These are phyloP conservation scores for Xylaria sp. DNA, from an alignment of 2,329 filamentous ascomycete species.

Conservation along the genomic window DNA sequence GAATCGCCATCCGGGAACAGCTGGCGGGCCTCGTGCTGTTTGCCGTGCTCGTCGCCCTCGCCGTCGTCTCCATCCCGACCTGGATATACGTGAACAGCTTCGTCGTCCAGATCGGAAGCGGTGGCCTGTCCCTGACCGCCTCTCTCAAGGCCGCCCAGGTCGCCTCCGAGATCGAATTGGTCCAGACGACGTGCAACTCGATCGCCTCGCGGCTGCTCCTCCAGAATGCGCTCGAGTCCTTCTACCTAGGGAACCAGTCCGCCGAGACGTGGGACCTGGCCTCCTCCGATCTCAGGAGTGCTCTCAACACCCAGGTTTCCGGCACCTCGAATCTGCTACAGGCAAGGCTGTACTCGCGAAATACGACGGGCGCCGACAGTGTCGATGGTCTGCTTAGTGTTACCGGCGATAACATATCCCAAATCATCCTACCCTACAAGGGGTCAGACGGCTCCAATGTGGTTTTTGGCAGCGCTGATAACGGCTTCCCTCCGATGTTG, in stretches of 20 bases:
- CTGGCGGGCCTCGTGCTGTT: constrained; percentile 78
- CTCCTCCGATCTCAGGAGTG: constrained; percentile 67
- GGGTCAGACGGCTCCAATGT: constrained; percentile 60
- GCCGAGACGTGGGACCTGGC: constrained; percentile 63
- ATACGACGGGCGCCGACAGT: constrained; percentile 55
- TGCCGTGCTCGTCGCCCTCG: constrained; percentile 72
- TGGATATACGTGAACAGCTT: constrained; percentile 62
- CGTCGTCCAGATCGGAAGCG: constrained; percentile 55
- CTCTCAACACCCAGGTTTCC: constrained; percentile 63
- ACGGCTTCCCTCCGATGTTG: constrained; percentile 72
- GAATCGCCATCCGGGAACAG: constrained; percentile 86
- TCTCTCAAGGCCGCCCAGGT: constrained; percentile 86
- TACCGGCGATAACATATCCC: constrained; percentile 53
- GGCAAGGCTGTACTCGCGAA: constrained; percentile 71
- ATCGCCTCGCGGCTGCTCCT: constrained; percentile 69
- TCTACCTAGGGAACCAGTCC: constrained; percentile 59
- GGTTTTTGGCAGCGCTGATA: constrained; percentile 61
- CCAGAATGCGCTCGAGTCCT: constrained; percentile 55
- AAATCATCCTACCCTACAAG: constrained; percentile 64
- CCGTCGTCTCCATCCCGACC: constrained; percentile 79
- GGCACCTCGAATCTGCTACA: constrained; percentile 63
- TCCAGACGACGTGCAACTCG: constrained; percentile 73
- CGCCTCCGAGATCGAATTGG: constrained; percentile 74
- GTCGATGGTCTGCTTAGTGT: constrained; percentile 63
- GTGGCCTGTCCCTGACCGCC: constrained; percentile 74